These are phyloP conservation scores for Pouteria glomerata DNA, from an alignment of 148 eudicot genomes.

Conservation along the genomic window DNA sequence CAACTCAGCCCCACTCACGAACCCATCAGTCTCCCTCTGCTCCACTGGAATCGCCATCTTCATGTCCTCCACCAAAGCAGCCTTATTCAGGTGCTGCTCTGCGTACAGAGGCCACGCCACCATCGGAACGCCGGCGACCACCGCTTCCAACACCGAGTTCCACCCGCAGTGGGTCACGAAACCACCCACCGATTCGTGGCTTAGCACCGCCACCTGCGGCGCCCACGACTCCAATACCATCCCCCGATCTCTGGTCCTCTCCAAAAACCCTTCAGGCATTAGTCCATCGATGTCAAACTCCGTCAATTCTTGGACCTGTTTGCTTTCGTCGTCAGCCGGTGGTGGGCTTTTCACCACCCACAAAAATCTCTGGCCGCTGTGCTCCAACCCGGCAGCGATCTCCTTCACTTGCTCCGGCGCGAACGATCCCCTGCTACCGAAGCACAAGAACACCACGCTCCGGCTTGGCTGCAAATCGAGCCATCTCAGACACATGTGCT, in stretches of 20 bases:
- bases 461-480: conserved; percentile 23
- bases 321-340: background rate
- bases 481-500: conserved; percentile 23
- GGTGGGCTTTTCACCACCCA: conserved; percentile 24
- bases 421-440: conserved; percentile 30
- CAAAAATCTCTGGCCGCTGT: conserved; percentile 17
- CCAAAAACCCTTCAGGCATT: conserved; percentile 18
- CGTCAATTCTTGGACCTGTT: background rate
- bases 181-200: conserved; percentile 27
- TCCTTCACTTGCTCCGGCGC: conserved; percentile 17
- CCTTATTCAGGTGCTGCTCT: conserved; percentile 25
- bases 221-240: conserved; percentile 24
- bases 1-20: background rate
- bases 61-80: conserved; percentile 19
- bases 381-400: conserved; percentile 22
- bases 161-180: no score
- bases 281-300: background rate
- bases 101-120: conserved; percentile 29
- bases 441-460: conserved; percentile 31
- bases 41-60: conserved; percentile 20
- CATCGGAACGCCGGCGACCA: conserved; percentile 25
- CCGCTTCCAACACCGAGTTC: no score
- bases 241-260: conserved; percentile 18
- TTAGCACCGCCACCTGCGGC: conserved; percentile 20
- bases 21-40: conserved; percentile 4